phyloP scores from a whole-genome alignment of 2,329 filamentous ascomycete species.

The Neocucurbitaria cava region DNA sequence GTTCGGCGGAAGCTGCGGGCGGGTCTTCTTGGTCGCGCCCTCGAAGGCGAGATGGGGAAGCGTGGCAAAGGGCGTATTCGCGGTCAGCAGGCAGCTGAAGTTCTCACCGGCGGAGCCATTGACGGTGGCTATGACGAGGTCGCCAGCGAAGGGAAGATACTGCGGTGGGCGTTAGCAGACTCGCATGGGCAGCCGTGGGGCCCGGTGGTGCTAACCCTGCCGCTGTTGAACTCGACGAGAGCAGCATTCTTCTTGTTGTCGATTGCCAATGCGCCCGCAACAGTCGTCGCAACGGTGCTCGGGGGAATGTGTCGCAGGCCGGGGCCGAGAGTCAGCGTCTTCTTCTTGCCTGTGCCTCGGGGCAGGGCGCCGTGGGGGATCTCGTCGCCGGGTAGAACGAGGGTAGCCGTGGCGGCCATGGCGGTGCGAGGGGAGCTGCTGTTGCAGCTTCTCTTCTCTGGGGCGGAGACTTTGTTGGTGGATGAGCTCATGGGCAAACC shows the following conservation, averaged over 20 bases:
- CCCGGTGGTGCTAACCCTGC: slow-evolving; percentile 66
- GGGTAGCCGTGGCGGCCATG: slow-evolving; percentile 64
- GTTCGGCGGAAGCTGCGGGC: slow-evolving; percentile 76
- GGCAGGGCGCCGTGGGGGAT: slow-evolving; percentile 73
- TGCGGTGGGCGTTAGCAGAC: slow-evolving; percentile 46
- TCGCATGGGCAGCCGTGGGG: slow-evolving; percentile 15
- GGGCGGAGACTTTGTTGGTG: too few species aligned
- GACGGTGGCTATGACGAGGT: slow-evolving; percentile 88
- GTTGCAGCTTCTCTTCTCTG: background rate
- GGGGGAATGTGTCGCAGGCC: slow-evolving; percentile 83
- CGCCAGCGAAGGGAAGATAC: slow-evolving; percentile 81
- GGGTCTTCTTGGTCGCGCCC: slow-evolving; percentile 87
- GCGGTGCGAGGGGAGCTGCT: slow-evolving; percentile 20
- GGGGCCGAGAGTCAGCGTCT: slow-evolving; percentile 79
- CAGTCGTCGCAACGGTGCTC: slow-evolving; percentile 72
- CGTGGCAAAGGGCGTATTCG: slow-evolving; percentile 67
- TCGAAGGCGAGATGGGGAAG: slow-evolving; percentile 94
- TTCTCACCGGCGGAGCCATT: slow-evolving; percentile 76
- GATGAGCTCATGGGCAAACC: slow-evolving; percentile 23
- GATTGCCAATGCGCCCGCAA: slow-evolving; percentile 70
- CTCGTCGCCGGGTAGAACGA: slow-evolving; percentile 83
- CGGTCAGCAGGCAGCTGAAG: slow-evolving; percentile 80
- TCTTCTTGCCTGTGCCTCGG: slow-evolving; percentile 66
- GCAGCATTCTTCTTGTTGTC: slow-evolving; percentile 78
- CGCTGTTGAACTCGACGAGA: slow-evolving; percentile 75